These are phyloP conservation scores for Cladobotryum protrusum DNA, from an alignment of 2,329 filamentous ascomycete species.

Conservation along the genomic window DNA sequence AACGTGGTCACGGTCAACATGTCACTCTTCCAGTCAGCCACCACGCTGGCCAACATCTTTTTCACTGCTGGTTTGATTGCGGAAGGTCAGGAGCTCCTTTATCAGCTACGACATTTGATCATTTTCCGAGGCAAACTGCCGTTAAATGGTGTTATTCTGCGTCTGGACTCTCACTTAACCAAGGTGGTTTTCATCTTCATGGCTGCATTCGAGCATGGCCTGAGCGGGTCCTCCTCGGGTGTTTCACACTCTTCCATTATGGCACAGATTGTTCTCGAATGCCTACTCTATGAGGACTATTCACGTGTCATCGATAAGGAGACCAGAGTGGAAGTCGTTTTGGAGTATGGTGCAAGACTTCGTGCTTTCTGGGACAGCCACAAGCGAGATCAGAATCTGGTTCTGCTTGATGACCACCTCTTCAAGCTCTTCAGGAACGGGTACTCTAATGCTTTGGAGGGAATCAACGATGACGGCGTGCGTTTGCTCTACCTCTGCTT, in stretches of 20 bases:
- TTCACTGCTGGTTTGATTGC: conserved; percentile 33
- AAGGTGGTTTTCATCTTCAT: conserved; percentile 39
- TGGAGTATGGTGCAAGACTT: not conserved
- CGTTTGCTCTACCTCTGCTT: conserved; percentile 36
- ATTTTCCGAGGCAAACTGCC: conserved; percentile 33
- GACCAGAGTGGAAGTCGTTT: not conserved
- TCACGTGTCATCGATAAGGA: not conserved
- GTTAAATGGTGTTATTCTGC: conserved; percentile 33
- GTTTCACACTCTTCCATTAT: conserved; percentile 32
- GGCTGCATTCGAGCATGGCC: conserved; percentile 37
- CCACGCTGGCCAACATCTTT: conserved; percentile 41
- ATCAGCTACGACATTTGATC: conserved; percentile 44
- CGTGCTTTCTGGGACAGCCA: not conserved
- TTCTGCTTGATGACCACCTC: conserved; percentile 31
- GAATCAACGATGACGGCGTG: conserved; percentile 24
- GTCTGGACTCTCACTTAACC: conserved; percentile 28
- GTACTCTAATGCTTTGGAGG: conserved; percentile 23
- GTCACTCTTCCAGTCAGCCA: conserved; percentile 43
- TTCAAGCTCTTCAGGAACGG: conserved; percentile 31
- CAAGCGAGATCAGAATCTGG: conserved; percentile 27
- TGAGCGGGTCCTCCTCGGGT: conserved; percentile 26
- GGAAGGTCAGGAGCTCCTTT: conserved; percentile 37
- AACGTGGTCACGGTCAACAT: conserved; percentile 31
- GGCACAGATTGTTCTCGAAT: conserved; percentile 16
- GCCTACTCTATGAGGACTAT: not conserved